Conservation (phyloP, 2,329 filamentous ascomycete genomes). For the Cordyceps farinosa region DNA sequence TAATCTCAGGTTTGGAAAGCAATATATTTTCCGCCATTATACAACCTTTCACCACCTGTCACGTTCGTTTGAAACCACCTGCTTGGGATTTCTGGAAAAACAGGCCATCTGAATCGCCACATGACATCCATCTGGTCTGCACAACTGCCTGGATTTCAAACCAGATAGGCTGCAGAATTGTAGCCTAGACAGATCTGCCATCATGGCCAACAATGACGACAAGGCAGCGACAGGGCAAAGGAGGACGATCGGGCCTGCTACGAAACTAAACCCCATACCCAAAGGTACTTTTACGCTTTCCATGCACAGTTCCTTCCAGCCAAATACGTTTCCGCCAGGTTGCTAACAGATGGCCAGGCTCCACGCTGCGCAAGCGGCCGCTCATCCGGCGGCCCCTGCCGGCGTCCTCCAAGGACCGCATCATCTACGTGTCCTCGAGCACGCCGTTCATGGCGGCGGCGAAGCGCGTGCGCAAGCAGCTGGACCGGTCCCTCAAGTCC, state of each 20-base stretch:
- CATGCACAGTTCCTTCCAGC: background rate
- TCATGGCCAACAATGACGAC: background rate
- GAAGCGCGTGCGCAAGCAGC: conserved; percentile 60
- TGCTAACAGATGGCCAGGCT: conserved; percentile 34
- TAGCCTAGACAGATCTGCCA: background rate
- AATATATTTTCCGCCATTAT: background rate
- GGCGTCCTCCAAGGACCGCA: conserved; percentile 40
- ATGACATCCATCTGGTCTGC: background rate
- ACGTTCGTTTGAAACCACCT: background rate
- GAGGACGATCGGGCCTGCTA: conserved; percentile 3
- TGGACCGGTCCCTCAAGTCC: conserved; percentile 48
- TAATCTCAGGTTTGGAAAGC: too few species aligned
- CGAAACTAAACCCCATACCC: conserved; percentile 36
- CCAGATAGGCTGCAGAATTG: background rate
- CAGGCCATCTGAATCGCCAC: background rate
- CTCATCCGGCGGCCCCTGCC: conserved; percentile 39
- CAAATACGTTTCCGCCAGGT: background rate
- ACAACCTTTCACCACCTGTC: background rate
- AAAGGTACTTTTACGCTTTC: conserved; percentile 26
- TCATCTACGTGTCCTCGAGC: conserved; percentile 62
- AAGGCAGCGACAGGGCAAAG: background rate
- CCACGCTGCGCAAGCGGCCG: conserved; percentile 48
- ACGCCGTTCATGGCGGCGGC: conserved; percentile 63
- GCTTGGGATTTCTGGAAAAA: background rate
- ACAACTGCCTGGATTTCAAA: background rate